Base-by-base conservation (phyloP, 78 protist genomes). In the Isochrysis galbana region DNA sequence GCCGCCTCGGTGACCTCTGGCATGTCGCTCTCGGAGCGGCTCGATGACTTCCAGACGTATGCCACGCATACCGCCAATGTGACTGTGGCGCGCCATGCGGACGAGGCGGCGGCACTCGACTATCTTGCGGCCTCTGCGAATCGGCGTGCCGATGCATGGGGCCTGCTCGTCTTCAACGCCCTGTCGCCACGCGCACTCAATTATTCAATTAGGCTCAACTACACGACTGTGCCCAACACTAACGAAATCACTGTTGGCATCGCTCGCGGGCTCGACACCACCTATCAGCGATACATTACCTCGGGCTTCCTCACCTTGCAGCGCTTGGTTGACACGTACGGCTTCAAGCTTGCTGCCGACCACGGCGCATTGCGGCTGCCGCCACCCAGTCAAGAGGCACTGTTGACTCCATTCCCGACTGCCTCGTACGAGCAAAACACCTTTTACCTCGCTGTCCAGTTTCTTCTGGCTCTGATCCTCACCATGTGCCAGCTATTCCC, bases 281-380 rank as follows among this genome's bases (percentile, higher is more conserved):
- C 29, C 39, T 70, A 34, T 17, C 67, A 36, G 78, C 5, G 21
- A 47, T 87, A 87, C 90, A 4, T 38, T 4, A 4, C 23, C 69
- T 87, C 90, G 2, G 90, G 90, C 72, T 45, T 87, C 72, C 90
- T 87, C 45, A 87, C 90, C 51, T 72, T 87, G 45, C 90, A 87
- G 70, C 44, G 34, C 44, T 2, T 17, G 38, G 45, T 87, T 14
- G 54, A 87, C 48, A 47, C 21, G 17, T 47, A 11, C 44, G 72
- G 29, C n/a, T 21, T 47, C 19, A 22, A 36, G 2, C 41, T 70
- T 21, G 80, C 80, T 3, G 80, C 80, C 41, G 32, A 23, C n/a
- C n/a, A 29, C 41, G 80, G 80, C 80, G 80, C 80, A 19, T 1
- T 2, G 14, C 42, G 44, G 44, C 21, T n/a, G 44, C 41, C 42